Percentiles rank a stretch among this genome's conserved stretches.
These are phyloP conservation scores for Calonectria ilicicola DNA, from an alignment of 2,329 filamentous ascomycete species.

Conservation along the genomic window DNA sequence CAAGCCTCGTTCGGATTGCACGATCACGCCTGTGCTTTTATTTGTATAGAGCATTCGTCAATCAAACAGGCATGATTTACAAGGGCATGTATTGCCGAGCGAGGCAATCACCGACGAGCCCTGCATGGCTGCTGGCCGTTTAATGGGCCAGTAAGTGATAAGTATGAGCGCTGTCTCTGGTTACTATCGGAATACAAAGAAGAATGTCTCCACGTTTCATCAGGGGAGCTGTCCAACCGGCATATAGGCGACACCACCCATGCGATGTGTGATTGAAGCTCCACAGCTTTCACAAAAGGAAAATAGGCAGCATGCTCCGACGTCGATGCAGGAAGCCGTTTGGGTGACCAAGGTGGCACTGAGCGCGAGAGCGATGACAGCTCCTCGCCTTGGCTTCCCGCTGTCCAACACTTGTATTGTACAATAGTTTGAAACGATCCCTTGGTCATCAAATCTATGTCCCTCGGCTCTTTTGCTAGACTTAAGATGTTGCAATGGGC, in stretches of 20 bases:
- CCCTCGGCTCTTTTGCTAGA: slow-evolving; percentile 9
- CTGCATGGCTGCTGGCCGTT: neutral
- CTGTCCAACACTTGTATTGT: slow-evolving; percentile 43
- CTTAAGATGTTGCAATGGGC: slow-evolving; percentile 25
- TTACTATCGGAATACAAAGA: neutral
- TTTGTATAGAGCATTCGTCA: neutral
- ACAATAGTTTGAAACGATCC: slow-evolving; percentile 46
- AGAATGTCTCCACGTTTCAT: slow-evolving; percentile 1
- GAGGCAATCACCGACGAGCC: neutral
- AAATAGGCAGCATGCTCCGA: slow-evolving; percentile 39
- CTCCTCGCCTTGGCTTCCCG: slow-evolving; percentile 42
- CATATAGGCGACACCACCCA: slow-evolving; percentile 26
- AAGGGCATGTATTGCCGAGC: neutral
- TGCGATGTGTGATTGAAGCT: slow-evolving; percentile 28
- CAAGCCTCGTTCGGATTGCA: neutral
- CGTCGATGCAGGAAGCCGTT: slow-evolving; percentile 45
- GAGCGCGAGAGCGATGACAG: slow-evolving; percentile 39
- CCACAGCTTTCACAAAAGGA: slow-evolving; percentile 25
- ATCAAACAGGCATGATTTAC: neutral
- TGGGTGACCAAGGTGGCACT: slow-evolving; percentile 34
- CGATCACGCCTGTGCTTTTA: neutral
- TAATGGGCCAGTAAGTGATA: neutral
- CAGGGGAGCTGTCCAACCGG: slow-evolving; percentile 28
- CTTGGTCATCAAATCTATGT: slow-evolving; percentile 28
- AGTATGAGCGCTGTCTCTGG: too few species aligned